phyloP scores from a whole-genome alignment of 2,329 filamentous ascomycete genomes.

The Cladosporium sp. region DNA sequence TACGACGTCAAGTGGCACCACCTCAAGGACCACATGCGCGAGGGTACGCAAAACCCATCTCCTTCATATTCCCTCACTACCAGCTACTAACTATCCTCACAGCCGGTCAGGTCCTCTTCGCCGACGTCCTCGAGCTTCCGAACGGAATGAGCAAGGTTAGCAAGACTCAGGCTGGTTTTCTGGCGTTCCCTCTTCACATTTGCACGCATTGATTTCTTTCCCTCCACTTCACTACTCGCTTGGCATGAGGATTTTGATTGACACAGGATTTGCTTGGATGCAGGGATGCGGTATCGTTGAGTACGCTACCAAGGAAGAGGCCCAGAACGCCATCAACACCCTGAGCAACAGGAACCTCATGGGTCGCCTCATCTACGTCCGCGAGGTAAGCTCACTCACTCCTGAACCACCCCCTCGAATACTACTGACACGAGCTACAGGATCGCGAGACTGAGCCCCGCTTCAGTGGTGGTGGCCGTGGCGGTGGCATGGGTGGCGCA shows the following conservation, averaged over 20 bases:
- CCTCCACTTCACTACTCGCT: constrained; percentile 52
- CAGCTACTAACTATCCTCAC: constrained; percentile 32
- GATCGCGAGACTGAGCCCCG: constrained; percentile 98
- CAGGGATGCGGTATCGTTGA: constrained; percentile 79
- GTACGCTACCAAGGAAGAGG: constrained; percentile 99
- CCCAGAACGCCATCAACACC: constrained; percentile 93
- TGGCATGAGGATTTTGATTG: constrained; percentile 62
- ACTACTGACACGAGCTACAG: constrained; percentile 49
- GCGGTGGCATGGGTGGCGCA: constrained; percentile 24
- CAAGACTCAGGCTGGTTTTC: constrained; percentile 78
- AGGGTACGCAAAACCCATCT: constrained; percentile 66
- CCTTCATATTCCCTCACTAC: neutral
- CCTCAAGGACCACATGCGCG: constrained; percentile 99
- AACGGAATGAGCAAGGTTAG: constrained; percentile 99
- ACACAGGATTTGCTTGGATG: constrained; percentile 49
- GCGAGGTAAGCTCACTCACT: constrained; percentile 67
- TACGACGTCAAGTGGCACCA: constrained; percentile 99
- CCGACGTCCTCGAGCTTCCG: constrained; percentile 98
- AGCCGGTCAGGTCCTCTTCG: constrained; percentile 99
- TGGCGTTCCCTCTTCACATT: constrained; percentile 40
- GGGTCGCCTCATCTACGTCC: constrained; percentile 97
- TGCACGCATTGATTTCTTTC: constrained; percentile 1
- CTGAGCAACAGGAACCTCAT: constrained; percentile 99
- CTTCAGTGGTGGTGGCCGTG: constrained; percentile 68
- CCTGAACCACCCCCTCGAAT: constrained; percentile 20